Evolutionary conservation across 2,329 filamentous ascomycete genomes (phyloP), one percentile per base, ranked within the genome.

Genomic region (Xylaria multiplex): DNA sequence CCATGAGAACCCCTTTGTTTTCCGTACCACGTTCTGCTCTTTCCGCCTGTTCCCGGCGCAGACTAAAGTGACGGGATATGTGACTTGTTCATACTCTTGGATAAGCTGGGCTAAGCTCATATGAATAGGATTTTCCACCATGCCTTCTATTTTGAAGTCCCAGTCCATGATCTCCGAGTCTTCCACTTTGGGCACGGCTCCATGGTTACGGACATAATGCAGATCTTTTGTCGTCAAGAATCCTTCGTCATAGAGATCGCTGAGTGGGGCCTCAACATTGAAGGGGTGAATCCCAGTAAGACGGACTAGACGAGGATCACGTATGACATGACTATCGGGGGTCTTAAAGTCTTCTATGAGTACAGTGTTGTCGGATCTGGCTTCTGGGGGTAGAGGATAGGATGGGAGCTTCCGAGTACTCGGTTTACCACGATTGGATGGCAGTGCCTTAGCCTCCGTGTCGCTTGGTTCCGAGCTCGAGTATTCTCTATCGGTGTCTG

Each of bases 1-100:
- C 94, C 94, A 97, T 2, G 93, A 97, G 80, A 97, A 97, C 0
- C 94, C 94, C 73, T 97, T 96, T 1, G 92, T 93, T 78, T 97
- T 97, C 16, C 93, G 86, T 2, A 97, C 92, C 58, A 93, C 84
- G 72, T 97, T 97, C 76, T 97, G 94, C 79, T 97, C 94, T 80
- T 97, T 97, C 37, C 94, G 87, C 65, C 94, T 86, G 77, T 97
- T 97, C 1, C 94, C 94, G 3, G 94, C 94, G 77, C 94, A 97
- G 24, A 97, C 93, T 1, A 97, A 85, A 0, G 94, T 97, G 66
- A 97, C 85, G 0, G 94, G 94, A 64, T 91, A 92, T 2, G 93
- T 97, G 30, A 93, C 86, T 76, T 96, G 92, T 61, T 94, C 89
- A 73, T 91, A 96, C 8, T 91, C 85, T 42, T 84, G 81, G 37